Evolutionary conservation across 2,329 filamentous ascomycete species (phyloP).

Genomic region (Mycosphaerella arachidis): DNA sequence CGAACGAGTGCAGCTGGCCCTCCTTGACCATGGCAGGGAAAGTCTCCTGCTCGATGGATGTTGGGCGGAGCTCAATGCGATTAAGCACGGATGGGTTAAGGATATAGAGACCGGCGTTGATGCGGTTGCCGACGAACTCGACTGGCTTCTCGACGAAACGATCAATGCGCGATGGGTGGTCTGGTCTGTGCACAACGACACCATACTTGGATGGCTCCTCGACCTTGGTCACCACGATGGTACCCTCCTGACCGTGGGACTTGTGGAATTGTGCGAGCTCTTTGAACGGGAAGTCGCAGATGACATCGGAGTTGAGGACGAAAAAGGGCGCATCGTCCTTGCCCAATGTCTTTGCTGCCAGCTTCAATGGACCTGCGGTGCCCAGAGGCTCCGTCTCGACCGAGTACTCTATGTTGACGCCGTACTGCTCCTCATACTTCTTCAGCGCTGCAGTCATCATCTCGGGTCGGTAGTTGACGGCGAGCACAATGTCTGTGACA

Average conservation of each 20-base stretch:
- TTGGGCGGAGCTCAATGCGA: slow-evolving; percentile 92
- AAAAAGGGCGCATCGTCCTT: slow-evolving; percentile 97
- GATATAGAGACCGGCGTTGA: slow-evolving; percentile 98
- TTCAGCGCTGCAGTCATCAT: slow-evolving; percentile 92
- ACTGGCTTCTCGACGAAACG: slow-evolving; percentile 99
- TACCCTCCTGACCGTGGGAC: slow-evolving; percentile 87
- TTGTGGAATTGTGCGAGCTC: slow-evolving; percentile 89
- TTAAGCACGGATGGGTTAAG: slow-evolving; percentile 86
- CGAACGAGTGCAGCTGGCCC: slow-evolving; percentile 88
- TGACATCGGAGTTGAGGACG: slow-evolving; percentile 96
- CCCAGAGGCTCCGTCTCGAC: slow-evolving; percentile 94
- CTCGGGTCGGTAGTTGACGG: slow-evolving; percentile 98
- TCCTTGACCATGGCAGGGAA: slow-evolving; percentile 92
- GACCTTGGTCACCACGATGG: slow-evolving; percentile 97
- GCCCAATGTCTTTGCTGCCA: slow-evolving; percentile 83
- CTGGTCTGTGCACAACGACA: slow-evolving; percentile 95
- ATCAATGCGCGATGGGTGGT: slow-evolving; percentile 86
- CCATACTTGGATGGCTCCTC: slow-evolving; percentile 99
- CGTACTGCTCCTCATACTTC: slow-evolving; percentile 91
- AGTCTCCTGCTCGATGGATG: slow-evolving; percentile 97
- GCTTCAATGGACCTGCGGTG: slow-evolving; percentile 90
- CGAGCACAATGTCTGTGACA: slow-evolving; percentile 95
- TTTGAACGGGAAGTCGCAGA: slow-evolving; percentile 95
- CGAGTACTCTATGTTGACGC: slow-evolving; percentile 94
- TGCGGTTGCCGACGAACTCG: slow-evolving; percentile 96